Evolutionary conservation across 2,329 filamentous ascomycete genomes (phyloP).

Genomic region (Penicillium brevicompactum): DNA sequence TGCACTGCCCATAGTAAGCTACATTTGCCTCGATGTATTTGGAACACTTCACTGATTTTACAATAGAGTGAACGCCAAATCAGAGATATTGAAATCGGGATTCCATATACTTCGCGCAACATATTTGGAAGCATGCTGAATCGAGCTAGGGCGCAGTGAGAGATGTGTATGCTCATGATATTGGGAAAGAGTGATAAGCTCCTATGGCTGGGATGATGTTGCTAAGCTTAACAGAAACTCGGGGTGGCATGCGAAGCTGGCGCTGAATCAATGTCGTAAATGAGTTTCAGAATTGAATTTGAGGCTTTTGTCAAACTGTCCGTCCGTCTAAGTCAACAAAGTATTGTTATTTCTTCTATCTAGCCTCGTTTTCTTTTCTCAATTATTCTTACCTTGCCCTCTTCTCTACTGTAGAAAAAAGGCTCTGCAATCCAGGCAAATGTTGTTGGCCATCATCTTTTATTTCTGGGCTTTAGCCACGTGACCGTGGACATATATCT

Average conservation of each 20-base stretch:
- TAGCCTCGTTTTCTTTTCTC: background rate
- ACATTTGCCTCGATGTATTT: background rate
- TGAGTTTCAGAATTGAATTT: background rate
- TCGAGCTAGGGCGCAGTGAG: background rate
- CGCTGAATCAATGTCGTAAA: background rate
- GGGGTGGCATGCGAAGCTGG: background rate
- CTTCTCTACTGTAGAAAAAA: no score
- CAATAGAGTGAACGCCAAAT: background rate
- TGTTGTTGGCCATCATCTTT: no score
- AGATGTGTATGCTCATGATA: background rate
- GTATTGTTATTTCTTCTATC: background rate
- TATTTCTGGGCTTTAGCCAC: no score
- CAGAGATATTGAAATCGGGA: background rate
- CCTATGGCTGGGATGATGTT: background rate
- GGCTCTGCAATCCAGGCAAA: no score
- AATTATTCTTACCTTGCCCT: background rate
- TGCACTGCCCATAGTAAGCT: background rate
- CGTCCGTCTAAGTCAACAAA: background rate
- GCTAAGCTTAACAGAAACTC: background rate
- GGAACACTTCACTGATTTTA: constrained; percentile 1
- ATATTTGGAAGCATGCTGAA: background rate
- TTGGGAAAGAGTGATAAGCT: background rate
- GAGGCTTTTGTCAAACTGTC: background rate
- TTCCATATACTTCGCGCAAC: background rate
- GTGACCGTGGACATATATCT: no score